These are phyloP conservation scores for Leccinum broughii DNA, from an alignment of 768 basidiomycete genomes.

Conservation along the genomic window DNA sequence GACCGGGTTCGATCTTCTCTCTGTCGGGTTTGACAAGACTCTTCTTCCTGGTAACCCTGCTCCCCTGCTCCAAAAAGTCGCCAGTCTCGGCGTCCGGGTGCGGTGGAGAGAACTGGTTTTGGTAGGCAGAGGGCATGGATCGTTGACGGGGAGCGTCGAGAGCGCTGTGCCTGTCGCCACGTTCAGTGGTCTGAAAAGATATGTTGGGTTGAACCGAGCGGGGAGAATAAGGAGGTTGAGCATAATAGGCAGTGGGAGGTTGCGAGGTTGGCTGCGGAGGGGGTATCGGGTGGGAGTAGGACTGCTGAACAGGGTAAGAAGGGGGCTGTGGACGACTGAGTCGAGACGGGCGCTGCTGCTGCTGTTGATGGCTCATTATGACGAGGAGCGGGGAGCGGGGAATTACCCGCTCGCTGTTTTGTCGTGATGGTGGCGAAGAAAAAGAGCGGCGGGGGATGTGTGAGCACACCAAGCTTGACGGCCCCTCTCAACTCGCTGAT, in stretches of 20 bases:
- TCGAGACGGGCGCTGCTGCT: constrained; percentile 39
- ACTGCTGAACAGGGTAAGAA: constrained; percentile 36
- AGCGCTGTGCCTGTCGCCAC: constrained; percentile 62
- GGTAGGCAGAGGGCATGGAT: constrained; percentile 45
- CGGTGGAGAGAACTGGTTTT: constrained; percentile 45
- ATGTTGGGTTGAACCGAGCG: constrained; percentile 44
- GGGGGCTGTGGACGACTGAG: constrained; percentile 36
- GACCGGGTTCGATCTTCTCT: constrained; percentile 93
- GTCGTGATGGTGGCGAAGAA: not conserved
- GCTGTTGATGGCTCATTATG: constrained; percentile 42
- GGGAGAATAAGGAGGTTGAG: constrained; percentile 18
- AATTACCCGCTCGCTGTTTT: constrained; percentile 5
- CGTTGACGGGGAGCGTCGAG: constrained; percentile 58
- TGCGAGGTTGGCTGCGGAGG: constrained; percentile 23
- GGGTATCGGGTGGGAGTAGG: constrained; percentile 19
- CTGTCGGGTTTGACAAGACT: constrained; percentile 90
- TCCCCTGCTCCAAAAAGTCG: constrained; percentile 46
- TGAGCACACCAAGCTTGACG: too few relatives aligned
- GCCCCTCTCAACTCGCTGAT: not conserved
- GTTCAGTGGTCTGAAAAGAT: constrained; percentile 68
- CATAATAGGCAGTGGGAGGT: constrained; percentile 15
- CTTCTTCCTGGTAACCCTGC: constrained; percentile 78
- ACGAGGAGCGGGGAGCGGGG: not conserved
- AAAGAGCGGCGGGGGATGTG: constrained; percentile 24
- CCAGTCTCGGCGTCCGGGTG: constrained; percentile 33